These are phyloP conservation scores for Quillaja saponaria DNA, from an alignment of 306 rosid species.

Conservation along the genomic window DNA sequence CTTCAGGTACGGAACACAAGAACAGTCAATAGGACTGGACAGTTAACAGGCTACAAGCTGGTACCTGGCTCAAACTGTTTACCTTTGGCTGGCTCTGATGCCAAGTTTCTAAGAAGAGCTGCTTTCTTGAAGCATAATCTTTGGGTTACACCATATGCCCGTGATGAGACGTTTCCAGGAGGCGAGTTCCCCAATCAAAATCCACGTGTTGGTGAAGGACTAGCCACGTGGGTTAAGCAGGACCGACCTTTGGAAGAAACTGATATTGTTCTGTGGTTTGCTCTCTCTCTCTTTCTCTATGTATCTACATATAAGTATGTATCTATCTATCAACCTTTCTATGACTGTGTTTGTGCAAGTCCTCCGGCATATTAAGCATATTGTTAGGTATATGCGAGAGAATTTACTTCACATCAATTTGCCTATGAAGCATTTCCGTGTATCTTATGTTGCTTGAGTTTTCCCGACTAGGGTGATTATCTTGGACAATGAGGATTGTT, in stretches of 20 bases:
- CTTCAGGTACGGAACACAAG: conserved; percentile 75
- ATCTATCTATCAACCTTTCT: too few relatives aligned
- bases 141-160: conserved; percentile 76
- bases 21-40: conserved; percentile 72
- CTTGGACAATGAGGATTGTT: too few relatives aligned
- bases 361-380: too few relatives aligned
- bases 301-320: background rate
- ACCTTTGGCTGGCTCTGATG: conserved; percentile 75
- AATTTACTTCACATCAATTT: too few relatives aligned
- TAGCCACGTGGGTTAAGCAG: conserved; percentile 78
- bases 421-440: background rate
- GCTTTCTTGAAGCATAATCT: conserved; percentile 82
- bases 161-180: conserved; percentile 72
- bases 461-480: too few relatives aligned
- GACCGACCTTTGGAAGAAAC: conserved; percentile 72
- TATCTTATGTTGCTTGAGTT: background rate
- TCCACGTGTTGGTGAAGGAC: conserved; percentile 79
- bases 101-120: conserved; percentile 82
- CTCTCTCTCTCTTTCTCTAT: conserved; percentile 16
- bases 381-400: too few relatives aligned
- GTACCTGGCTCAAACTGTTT: conserved; percentile 83
- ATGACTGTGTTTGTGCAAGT: too few relatives aligned
- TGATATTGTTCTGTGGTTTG: conserved; percentile 68
- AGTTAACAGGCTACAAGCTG: conserved; percentile 77
- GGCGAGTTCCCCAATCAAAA: conserved; percentile 89